Conservation (phyloP, 208 protist genomes). For the Trypanosoma brucei region DNA sequence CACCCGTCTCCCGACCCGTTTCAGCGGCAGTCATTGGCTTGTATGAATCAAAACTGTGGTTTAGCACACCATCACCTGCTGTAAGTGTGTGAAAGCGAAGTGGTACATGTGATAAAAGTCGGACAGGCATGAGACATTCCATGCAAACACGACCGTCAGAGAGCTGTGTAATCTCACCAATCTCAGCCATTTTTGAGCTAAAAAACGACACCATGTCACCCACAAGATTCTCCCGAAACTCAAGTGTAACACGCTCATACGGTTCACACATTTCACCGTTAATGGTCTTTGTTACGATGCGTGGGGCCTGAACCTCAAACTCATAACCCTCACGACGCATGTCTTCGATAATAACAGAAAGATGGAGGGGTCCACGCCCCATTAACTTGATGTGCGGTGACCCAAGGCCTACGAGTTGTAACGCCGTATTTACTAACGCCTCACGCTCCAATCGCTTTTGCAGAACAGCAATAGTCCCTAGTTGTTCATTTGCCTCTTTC, state of each 20-base stretch:
- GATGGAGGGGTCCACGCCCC: constrained; percentile 95
- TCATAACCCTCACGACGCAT: constrained; percentile 97
- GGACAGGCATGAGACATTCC: constrained; percentile 87
- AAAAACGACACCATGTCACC: constrained; percentile 81
- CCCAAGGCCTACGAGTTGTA: constrained; percentile 55
- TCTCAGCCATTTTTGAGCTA: constrained; percentile 82
- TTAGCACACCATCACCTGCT: constrained; percentile 80
- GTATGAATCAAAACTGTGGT: constrained; percentile 88
- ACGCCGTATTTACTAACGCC: constrained; percentile 92
- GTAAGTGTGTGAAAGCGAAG: constrained; percentile 85
- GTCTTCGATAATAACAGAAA: constrained; percentile 96
- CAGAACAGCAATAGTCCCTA: constrained; percentile 57
- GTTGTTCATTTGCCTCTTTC: constrained; percentile 84
- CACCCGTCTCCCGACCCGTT: constrained; percentile 73
- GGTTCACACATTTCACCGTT: constrained; percentile 83
- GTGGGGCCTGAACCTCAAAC: constrained; percentile 93
- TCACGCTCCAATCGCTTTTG: constrained; percentile 86
- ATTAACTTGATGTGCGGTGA: constrained; percentile 74
- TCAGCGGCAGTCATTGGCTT: constrained; percentile 58
- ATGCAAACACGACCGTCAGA: constrained; percentile 72
- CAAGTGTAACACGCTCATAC: constrained; percentile 73
- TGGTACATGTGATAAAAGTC: constrained; percentile 80
- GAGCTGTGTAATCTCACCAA: constrained; percentile 81
- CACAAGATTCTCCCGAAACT: constrained; percentile 76
- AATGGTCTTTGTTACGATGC: constrained; percentile 81